A percentile compares a stretch with the other conserved stretches of the same genome.
Conservation (phyloP, 2,329 filamentous ascomycete species). For the Fusarium torulosum region DNA sequence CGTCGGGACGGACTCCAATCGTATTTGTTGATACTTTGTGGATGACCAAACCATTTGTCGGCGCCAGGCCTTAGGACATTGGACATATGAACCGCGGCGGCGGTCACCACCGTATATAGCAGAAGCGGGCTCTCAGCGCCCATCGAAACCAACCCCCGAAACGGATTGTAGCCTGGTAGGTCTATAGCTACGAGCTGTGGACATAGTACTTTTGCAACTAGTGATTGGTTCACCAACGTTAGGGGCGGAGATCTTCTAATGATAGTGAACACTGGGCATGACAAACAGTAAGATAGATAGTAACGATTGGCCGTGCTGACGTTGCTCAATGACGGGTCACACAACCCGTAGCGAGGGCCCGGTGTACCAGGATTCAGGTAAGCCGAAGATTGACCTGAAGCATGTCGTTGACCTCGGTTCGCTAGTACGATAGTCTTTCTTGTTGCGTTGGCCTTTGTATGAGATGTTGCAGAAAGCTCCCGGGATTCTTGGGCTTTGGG, state of each 20-base stretch:
- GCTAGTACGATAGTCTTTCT: neutral
- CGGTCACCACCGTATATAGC: slow-evolving; percentile 5
- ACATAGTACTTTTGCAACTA: slow-evolving; percentile 9
- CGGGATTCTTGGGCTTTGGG: neutral
- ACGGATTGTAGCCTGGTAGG: slow-evolving; percentile 11
- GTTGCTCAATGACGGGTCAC: slow-evolving; percentile 1
- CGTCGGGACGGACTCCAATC: neutral
- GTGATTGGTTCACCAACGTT: too few species aligned
- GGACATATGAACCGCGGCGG: slow-evolving; percentile 15
- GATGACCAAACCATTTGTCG: neutral
- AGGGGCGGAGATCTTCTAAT: too few species aligned
- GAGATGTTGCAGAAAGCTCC: neutral
- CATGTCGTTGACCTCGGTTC: neutral
- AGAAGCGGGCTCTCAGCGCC: neutral
- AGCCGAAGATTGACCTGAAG: accelerated
- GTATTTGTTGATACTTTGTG: neutral
- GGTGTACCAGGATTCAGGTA: neutral
- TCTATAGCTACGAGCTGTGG: slow-evolving; percentile 15
- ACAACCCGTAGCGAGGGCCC: neutral
- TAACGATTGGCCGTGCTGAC: neutral
- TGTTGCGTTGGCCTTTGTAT: neutral
- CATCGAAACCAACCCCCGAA: neutral
- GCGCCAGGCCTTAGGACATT: slow-evolving; percentile 2
- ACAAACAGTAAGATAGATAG: slow-evolving; percentile 20
- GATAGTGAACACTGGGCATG: too few species aligned